Conservation (phyloP, 805 yeast genomes). For the Cyberlindnera xylosilytica region DNA sequence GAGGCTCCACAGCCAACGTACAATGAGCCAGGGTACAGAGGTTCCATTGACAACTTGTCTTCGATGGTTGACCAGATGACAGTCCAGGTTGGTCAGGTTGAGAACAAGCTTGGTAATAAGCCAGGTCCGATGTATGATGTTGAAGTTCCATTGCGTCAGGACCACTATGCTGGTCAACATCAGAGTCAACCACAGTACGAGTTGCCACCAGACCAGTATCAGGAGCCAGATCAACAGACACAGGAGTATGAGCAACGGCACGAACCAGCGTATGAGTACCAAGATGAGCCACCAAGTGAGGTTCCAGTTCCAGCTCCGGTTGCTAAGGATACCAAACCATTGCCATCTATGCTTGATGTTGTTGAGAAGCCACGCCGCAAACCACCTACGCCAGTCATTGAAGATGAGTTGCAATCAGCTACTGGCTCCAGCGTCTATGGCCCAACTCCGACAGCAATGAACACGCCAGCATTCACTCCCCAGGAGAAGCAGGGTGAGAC, state of each 20-base stretch:
- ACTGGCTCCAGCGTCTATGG: constrained; percentile 24
- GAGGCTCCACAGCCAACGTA: constrained; percentile 2
- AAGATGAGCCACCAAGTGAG: background rate
- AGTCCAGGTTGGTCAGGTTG: constrained; percentile 26
- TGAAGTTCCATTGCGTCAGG: constrained; percentile 13
- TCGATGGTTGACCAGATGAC: constrained; percentile 35
- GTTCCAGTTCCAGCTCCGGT: background rate
- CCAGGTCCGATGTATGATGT: constrained; percentile 16
- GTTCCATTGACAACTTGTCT: constrained; percentile 30
- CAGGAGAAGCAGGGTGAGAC: background rate
- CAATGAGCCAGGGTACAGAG: constrained; percentile 5
- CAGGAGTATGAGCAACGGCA: background rate
- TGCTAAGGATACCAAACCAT: background rate
- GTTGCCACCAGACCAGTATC: constrained; percentile 4
- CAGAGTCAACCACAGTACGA: background rate
- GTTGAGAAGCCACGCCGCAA: constrained; percentile 7
- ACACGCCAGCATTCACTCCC: constrained; percentile 7
- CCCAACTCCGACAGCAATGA: constrained; percentile 15
- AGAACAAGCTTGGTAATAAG: constrained; percentile 17
- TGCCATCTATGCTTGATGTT: constrained; percentile 7
- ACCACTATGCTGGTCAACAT: background rate
- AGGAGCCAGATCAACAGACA: constrained; percentile 2
- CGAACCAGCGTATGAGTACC: no score
- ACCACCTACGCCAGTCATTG: constrained; percentile 11
- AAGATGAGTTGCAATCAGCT: constrained; percentile 8